phyloP scores from a whole-genome alignment of 1,284 basidiomycete genomes.

The Volvariella surrecta region DNA sequence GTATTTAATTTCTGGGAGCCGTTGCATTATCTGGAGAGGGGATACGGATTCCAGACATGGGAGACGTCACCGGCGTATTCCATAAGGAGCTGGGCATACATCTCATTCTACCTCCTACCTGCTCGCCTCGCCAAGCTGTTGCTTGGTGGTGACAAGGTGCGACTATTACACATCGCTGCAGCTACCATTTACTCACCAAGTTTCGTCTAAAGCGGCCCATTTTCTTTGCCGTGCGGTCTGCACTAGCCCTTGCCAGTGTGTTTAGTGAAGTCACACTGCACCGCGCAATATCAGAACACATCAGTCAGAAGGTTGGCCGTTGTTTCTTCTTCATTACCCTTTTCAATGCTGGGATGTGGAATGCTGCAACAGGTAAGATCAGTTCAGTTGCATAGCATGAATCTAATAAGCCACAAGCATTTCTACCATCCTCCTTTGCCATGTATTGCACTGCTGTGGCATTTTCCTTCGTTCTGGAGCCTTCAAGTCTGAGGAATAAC shows the following conservation, averaged over 20 bases:
- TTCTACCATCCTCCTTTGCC: conserved; percentile 91
- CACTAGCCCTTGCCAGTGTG: conserved; percentile 69
- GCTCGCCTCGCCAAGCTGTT: conserved; percentile 33
- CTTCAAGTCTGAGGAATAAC: conserved; percentile 48
- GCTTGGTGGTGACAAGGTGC: conserved; percentile 43
- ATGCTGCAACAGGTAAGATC: conserved; percentile 67
- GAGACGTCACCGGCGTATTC: conserved; percentile 89
- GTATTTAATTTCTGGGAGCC: conserved; percentile 99
- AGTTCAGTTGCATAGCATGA: neutral
- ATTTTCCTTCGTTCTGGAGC: conserved; percentile 68
- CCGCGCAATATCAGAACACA: conserved; percentile 69
- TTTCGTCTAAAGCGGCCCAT: conserved; percentile 52
- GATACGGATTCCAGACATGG: conserved; percentile 96
- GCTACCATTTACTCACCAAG: conserved; percentile 5
- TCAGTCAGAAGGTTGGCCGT: conserved; percentile 86
- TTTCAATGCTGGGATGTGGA: conserved; percentile 91
- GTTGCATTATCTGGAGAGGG: conserved; percentile 80
- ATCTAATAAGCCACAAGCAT: conserved; percentile 40
- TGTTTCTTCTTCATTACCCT: conserved; percentile 86
- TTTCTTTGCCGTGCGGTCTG: conserved; percentile 86
- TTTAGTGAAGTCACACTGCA: conserved; percentile 84
- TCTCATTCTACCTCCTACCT: conserved; percentile 68
- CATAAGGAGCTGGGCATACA: conserved; percentile 92
- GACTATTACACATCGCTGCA: conserved; percentile 8
- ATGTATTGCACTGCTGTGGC: conserved; percentile 89